phyloP scores from a whole-genome alignment of 2,329 filamentous ascomycete species.

The Volutella citrinella region DNA sequence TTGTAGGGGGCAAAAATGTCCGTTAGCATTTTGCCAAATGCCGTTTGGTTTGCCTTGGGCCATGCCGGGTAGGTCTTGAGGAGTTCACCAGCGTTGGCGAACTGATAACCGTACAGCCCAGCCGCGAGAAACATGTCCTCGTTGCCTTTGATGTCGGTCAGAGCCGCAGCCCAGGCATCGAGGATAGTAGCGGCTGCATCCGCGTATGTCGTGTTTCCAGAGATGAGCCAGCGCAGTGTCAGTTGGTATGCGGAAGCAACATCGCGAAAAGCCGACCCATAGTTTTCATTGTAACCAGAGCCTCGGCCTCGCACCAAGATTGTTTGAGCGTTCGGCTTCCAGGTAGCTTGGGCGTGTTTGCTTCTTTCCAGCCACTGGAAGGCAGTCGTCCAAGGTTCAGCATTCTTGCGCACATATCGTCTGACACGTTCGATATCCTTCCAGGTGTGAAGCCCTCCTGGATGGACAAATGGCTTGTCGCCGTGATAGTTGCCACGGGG shows the following conservation, averaged over 20 bases:
- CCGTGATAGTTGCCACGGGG: neutral
- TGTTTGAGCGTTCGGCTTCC: slow-evolving; percentile 1
- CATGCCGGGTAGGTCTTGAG: slow-evolving; percentile 33
- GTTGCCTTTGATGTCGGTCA: slow-evolving; percentile 32
- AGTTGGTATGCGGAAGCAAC: slow-evolving; percentile 5
- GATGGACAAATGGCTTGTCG: slow-evolving; percentile 2
- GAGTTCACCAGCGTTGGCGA: slow-evolving; percentile 43
- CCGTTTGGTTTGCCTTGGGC: slow-evolving; percentile 11
- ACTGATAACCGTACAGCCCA: slow-evolving; percentile 42
- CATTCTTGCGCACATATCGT: neutral
- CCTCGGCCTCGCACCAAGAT: slow-evolving; percentile 5
- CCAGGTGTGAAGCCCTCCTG: slow-evolving; percentile 2
- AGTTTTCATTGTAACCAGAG: no score
- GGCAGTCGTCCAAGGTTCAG: slow-evolving; percentile 5
- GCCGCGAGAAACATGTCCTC: slow-evolving; percentile 36
- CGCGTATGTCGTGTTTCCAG: slow-evolving; percentile 33
- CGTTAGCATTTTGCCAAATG: slow-evolving; percentile 5
- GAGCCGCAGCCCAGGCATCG: slow-evolving; percentile 34
- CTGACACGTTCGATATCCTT: slow-evolving; percentile 2
- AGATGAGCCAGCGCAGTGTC: slow-evolving; percentile 37
- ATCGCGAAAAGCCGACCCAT: slow-evolving; percentile 4
- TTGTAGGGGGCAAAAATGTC: slow-evolving; percentile 2
- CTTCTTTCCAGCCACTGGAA: slow-evolving; percentile 4
- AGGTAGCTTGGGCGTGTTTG: slow-evolving; percentile 1
- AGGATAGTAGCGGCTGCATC: slow-evolving; percentile 36